Conservation (phyloP, 805 yeast species). For the Monosporozyma servazzii region DNA sequence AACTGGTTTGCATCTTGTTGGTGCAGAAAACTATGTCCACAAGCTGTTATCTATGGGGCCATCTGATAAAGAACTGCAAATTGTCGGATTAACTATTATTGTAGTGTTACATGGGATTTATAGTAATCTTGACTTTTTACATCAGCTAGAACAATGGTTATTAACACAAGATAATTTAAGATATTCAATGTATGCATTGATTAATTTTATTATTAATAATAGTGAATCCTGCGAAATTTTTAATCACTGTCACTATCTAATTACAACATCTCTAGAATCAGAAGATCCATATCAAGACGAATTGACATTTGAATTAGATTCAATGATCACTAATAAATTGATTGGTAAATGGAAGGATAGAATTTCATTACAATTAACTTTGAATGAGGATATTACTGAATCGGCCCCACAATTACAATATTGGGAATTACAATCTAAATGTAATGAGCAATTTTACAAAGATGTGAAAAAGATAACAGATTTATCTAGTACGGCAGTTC, state of each 20-base stretch:
- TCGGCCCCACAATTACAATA: conserved; percentile 19
- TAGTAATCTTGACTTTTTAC: conserved; percentile 6
- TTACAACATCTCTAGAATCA: conserved; percentile 6
- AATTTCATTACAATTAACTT: conserved; percentile 17
- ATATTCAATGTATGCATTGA: conserved; percentile 15
- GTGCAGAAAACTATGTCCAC: conserved; percentile 1
- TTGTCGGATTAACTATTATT: conserved; percentile 4
- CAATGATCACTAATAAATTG: conserved; percentile 14
- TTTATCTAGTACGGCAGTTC: background rate
- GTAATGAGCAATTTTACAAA: conserved; percentile 17
- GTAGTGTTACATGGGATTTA: conserved; percentile 11
- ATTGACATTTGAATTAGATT: conserved; percentile 14
- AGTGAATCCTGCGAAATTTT: conserved; percentile 11
- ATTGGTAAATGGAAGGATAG: conserved; percentile 22
- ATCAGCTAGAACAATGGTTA: conserved; percentile 14
- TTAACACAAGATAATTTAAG: conserved; percentile 6
- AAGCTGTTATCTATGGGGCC: background rate
- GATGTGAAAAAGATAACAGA: conserved; percentile 10
- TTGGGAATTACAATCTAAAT: conserved; percentile 21
- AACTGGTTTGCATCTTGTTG: background rate
- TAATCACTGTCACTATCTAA: conserved; percentile 16
- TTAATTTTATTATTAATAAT: conserved; percentile 12
- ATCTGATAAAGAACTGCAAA: conserved; percentile 3
- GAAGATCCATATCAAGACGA: conserved; percentile 15
- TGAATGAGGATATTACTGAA: conserved; percentile 17